Conservation (phyloP, 139 green algal genomes). For the Parachlorella kessleri region DNA sequence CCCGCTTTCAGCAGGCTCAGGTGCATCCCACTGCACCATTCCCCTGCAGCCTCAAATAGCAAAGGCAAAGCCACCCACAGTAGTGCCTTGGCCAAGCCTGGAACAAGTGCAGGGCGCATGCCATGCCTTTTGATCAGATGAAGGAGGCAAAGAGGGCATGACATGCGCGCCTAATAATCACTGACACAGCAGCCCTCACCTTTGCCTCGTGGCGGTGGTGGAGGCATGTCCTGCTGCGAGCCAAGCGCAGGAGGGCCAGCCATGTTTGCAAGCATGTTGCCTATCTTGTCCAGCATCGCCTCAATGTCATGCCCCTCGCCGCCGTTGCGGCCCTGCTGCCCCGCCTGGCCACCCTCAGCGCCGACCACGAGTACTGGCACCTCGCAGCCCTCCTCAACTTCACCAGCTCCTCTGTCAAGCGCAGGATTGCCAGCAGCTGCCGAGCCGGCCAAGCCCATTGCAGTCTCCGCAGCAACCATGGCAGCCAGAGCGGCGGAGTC, state of each 20-base stretch:
- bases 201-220: not conserved
- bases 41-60: not conserved
- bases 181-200: not conserved
- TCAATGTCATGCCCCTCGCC: not conserved
- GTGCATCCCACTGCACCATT: not conserved
- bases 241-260: not conserved
- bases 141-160: not conserved
- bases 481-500: not conserved
- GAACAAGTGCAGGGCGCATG: no score
- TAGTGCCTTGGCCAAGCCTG: no score
- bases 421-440: not conserved
- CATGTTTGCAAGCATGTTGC: not conserved
- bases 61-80: not conserved
- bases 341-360: no score
- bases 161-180: not conserved
- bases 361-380: not conserved
- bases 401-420: not conserved
- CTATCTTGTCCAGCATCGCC: not conserved
- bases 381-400: not conserved
- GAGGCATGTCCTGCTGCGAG: conserved; percentile 9
- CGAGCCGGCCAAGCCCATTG: no score
- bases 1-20: not conserved
- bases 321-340: no score
- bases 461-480: not conserved
- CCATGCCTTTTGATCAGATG: no score